phyloP scores from a whole-genome alignment of 2,329 filamentous ascomycete genomes.

The Nemania sp. region DNA sequence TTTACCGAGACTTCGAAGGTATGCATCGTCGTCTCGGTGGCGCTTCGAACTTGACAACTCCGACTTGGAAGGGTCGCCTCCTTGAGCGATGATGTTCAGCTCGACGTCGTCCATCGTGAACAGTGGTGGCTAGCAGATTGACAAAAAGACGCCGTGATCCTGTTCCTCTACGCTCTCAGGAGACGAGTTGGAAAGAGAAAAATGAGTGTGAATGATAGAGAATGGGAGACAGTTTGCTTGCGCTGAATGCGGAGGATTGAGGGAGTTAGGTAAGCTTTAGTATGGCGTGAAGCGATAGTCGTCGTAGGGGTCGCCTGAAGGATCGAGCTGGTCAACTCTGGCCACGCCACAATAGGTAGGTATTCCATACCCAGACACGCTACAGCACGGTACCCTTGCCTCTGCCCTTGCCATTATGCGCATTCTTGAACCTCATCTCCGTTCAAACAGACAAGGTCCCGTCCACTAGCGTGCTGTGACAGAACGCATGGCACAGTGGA shows the following conservation, averaged over 20 bases:
- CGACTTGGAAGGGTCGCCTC: neutral
- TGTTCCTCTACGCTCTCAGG: neutral
- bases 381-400: neutral
- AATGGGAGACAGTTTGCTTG: neutral
- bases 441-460: neutral
- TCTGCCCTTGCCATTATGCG: neutral
- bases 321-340: neutral
- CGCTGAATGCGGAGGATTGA: neutral
- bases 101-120: conserved; percentile 12
- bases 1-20: conserved; percentile 34
- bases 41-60: neutral
- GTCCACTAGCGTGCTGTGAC: neutral
- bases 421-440: neutral
- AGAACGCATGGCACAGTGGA: neutral
- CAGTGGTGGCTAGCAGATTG: neutral
- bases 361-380: neutral
- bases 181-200: neutral
- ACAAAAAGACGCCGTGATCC: neutral
- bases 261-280: conserved; percentile 2
- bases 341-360: neutral
- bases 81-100: conserved; percentile 7
- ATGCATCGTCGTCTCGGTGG: conserved; percentile 17
- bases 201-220: neutral
- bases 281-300: neutral
- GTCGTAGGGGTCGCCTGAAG: neutral